Evolutionary conservation across 108 stramenopile species (phyloP).

Genomic region (Mayamaea pseudoterrestris): DNA sequence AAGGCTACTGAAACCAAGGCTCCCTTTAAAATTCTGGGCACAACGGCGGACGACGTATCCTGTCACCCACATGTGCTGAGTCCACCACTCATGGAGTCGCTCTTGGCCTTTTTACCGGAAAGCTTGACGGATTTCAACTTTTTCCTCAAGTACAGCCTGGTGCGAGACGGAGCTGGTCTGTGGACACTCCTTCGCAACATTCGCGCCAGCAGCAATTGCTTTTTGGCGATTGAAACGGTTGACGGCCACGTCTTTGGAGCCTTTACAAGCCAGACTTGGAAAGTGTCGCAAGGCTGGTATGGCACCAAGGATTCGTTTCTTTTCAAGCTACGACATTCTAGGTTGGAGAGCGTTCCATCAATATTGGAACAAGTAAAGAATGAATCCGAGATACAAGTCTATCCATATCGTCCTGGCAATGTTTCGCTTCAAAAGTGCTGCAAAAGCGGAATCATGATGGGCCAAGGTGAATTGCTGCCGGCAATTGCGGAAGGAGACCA

Average conservation of each 20-base stretch:
- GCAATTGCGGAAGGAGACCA: conserved; percentile 6
- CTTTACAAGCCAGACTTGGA: conserved; percentile 56
- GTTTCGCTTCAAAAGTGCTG: conserved; percentile 48
- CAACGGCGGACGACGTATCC: conserved; percentile 36
- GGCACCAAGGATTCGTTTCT: conserved; percentile 61
- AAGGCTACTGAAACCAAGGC: too few relatives aligned
- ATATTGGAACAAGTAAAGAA: conserved; percentile 46
- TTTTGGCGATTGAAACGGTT: conserved; percentile 67
- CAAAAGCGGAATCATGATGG: conserved; percentile 41
- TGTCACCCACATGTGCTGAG: conserved; percentile 51
- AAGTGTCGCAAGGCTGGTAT: conserved; percentile 27
- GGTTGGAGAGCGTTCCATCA: conserved; percentile 29
- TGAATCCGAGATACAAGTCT: conserved; percentile 64
- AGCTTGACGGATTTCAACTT: conserved; percentile 36
- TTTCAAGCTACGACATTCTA: conserved; percentile 53
- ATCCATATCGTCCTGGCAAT: conserved; percentile 48
- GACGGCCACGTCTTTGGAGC: conserved; percentile 68
- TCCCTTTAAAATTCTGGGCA: conserved; percentile 62
- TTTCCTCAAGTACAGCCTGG: conserved; percentile 58
- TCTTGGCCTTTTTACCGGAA: conserved; percentile 50
- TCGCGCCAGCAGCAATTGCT: conserved; percentile 37
- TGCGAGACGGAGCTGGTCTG: conserved; percentile 47
- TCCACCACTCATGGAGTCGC: conserved; percentile 48
- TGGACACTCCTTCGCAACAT: conserved; percentile 36
- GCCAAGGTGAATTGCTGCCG: conserved; percentile 32